Percentiles rank a stretch among this genome's conserved stretches.
These are phyloP conservation scores for Entonaema liquescens DNA, from an alignment of 495 filamentous ascomycete genomes.

Conservation along the genomic window DNA sequence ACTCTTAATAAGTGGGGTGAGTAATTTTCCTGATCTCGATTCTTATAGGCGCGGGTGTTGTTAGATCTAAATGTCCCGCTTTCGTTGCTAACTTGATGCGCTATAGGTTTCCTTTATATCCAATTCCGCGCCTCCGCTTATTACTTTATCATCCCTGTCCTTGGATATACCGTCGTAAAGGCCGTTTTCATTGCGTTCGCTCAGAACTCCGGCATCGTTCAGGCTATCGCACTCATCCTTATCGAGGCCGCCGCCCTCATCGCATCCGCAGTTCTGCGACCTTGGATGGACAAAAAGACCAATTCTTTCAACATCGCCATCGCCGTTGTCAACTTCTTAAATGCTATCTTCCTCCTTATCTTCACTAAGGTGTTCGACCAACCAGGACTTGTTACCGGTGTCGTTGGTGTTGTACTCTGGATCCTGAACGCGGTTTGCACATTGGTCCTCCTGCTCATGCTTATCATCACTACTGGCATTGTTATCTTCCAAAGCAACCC, in stretches of 20 bases:
- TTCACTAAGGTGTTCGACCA: conserved; percentile 84
- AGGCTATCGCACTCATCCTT: conserved; percentile 84
- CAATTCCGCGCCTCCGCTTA: conserved; percentile 97
- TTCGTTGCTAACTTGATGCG: conserved; percentile 3
- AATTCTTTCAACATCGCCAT: conserved; percentile 98
- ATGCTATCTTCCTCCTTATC: conserved; percentile 83
- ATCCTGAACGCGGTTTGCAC: conserved; percentile 88
- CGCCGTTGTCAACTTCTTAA: conserved; percentile 86
- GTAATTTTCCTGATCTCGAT: conserved; percentile 9
- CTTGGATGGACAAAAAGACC: conserved; percentile 99
- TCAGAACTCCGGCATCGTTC: conserved; percentile 75
- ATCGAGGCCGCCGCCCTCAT: conserved; percentile 87
- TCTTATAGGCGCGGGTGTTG: not conserved
- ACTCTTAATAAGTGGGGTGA: conserved; percentile 92
- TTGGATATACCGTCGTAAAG: conserved; percentile 84
- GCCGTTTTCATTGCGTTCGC: conserved; percentile 88
- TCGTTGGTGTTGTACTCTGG: conserved; percentile 95
- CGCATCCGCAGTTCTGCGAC: conserved; percentile 78
- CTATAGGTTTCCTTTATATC: conserved; percentile 84
- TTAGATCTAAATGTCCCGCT: not conserved
- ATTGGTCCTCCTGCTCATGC: conserved; percentile 85
- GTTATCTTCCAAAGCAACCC: conserved; percentile 93
- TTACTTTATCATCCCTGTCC: conserved; percentile 89
- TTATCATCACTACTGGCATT: conserved; percentile 84
- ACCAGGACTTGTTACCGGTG: conserved; percentile 85